Conservation (phyloP, 2,329 filamentous ascomycete species). For the Colletotrichum tofieldiae region DNA sequence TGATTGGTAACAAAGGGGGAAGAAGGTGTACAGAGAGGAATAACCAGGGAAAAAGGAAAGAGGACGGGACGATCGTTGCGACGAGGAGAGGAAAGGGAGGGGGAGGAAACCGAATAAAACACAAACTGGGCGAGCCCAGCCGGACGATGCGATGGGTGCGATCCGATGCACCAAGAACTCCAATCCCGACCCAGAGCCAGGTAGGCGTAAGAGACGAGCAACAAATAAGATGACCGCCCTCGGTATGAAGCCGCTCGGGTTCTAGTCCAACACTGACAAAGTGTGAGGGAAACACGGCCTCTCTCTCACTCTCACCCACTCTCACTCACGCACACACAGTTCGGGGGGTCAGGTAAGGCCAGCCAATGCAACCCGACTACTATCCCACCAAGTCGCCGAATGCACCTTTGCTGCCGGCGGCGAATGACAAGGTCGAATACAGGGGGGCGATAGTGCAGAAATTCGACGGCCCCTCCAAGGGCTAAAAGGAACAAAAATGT, state of each 20-base stretch:
- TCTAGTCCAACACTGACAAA: not conserved
- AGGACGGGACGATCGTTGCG: not conserved
- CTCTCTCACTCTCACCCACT: not conserved
- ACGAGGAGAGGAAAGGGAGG: slow-evolving; percentile 9
- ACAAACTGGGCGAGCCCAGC: slow-evolving; percentile 7
- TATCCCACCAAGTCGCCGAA: slow-evolving; percentile 1
- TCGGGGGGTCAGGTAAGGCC: slow-evolving; percentile 1
- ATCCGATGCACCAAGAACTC: slow-evolving; percentile 10
- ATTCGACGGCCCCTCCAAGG: slow-evolving; percentile 31
- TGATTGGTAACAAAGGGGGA: slow-evolving; percentile 14
- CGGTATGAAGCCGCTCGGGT: not conserved
- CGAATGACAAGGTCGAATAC: slow-evolving; percentile 20
- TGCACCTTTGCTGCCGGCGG: slow-evolving; percentile 15
- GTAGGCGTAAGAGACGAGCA: not conserved
- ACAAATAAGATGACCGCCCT: slow-evolving; percentile 18
- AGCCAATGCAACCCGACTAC: slow-evolving; percentile 8
- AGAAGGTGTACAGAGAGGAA: not conserved
- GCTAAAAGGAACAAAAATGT: slow-evolving; percentile 25
- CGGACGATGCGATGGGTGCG: slow-evolving; percentile 14
- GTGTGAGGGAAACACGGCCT: not conserved
- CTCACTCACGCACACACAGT: not conserved
- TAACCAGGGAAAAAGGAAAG: slow-evolving; percentile 7
- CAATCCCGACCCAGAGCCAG: not conserved
- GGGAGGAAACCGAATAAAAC: not conserved
- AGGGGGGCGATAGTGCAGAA: slow-evolving; percentile 26